These are phyloP conservation scores for Pseudogymnoascus sp. DNA, from an alignment of 2,329 filamentous ascomycete species.

Conservation along the genomic window DNA sequence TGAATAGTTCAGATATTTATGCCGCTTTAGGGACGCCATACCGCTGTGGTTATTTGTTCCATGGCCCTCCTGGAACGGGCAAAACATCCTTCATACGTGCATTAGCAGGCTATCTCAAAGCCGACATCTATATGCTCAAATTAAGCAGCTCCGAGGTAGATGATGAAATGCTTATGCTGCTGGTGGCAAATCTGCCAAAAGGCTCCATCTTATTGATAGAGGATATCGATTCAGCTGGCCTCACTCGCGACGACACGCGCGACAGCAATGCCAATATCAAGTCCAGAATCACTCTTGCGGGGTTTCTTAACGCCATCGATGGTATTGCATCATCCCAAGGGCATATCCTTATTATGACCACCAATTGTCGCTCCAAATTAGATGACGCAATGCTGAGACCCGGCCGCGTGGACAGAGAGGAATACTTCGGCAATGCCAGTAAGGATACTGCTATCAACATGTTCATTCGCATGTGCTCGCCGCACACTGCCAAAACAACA, in stretches of 20 bases:
- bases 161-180: constrained; percentile 48
- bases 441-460: neutral
- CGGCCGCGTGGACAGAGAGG: constrained; percentile 62
- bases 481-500: constrained; percentile 25
- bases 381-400: constrained; percentile 67
- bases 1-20: constrained; percentile 68
- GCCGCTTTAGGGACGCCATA: constrained; percentile 67
- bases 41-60: constrained; percentile 67
- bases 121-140: constrained; percentile 57
- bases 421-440: constrained; percentile 52
- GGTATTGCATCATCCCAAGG: constrained; percentile 74
- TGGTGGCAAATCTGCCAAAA: constrained; percentile 53
- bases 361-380: constrained; percentile 64
- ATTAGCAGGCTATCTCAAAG: constrained; percentile 54
- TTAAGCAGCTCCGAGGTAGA: constrained; percentile 51
- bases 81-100: constrained; percentile 62
- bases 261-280: neutral
- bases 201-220: constrained; percentile 59
- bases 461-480: constrained; percentile 11
- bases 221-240: constrained; percentile 59
- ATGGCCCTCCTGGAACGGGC: constrained; percentile 66
- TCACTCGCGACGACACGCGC: constrained; percentile 34
- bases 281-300: constrained; percentile 57
- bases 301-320: constrained; percentile 75
- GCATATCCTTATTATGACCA: constrained; percentile 73